Evolutionary conservation across 306 rosid species (phyloP).

Genomic region (Inga leiocalycina): DNA sequence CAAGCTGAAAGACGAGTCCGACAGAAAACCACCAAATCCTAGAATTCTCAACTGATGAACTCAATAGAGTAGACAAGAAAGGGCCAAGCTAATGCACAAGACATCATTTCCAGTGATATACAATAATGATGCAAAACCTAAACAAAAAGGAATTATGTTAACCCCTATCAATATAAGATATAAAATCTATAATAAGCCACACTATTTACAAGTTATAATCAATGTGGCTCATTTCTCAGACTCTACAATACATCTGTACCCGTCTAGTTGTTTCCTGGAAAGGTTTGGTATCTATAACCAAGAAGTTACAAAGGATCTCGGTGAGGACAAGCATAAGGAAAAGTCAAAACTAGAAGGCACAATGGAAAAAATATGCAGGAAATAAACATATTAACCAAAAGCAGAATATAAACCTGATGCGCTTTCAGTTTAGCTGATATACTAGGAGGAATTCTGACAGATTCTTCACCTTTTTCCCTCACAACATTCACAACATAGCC

Average conservation of each 20-base stretch:
- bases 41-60: no score
- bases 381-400: slow-evolving; percentile 13
- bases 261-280: background rate
- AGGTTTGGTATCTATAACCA: background rate
- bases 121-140: no score
- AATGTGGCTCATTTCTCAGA: background rate
- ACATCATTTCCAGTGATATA: no score
- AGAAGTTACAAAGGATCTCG: background rate
- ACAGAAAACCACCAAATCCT: no score
- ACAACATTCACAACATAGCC: slow-evolving; percentile 95
- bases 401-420: slow-evolving; percentile 70
- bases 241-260: background rate
- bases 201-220: background rate
- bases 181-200: no score
- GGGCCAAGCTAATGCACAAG: no score
- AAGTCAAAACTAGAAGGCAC: slow-evolving; percentile 1
- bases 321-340: slow-evolving; percentile 10
- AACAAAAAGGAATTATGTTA: no score
- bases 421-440: slow-evolving; percentile 85
- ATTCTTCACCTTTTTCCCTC: slow-evolving; percentile 95
- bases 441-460: slow-evolving; percentile 89
- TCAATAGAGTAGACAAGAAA: no score
- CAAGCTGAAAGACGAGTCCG: no score
- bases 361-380: slow-evolving; percentile 8
- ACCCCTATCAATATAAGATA: background rate